A percentile compares a stretch with the other conserved stretches of the same genome.
phyloP scores from a whole-genome alignment of 768 basidiomycete genomes.

The Rossbeevera mucosa region DNA sequence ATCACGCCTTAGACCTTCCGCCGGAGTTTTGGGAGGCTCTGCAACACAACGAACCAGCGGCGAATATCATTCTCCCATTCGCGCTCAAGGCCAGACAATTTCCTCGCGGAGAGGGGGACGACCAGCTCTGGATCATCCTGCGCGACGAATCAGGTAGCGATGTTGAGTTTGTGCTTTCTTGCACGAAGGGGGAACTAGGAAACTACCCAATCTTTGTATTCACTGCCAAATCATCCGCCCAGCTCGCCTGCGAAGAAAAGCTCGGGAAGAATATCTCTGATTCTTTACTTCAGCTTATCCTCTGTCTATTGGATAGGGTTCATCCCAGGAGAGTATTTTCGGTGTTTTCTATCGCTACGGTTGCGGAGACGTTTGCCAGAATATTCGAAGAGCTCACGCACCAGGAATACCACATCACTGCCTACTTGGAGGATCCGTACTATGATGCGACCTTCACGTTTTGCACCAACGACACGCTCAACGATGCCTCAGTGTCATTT shows the following conservation, averaged over 20 bases:
- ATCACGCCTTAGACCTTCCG: slow-evolving; percentile 15
- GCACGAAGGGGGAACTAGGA: slow-evolving; percentile 51
- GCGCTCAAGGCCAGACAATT: slow-evolving; percentile 28
- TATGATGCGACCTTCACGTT: slow-evolving; percentile 58
- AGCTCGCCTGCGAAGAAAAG: slow-evolving; percentile 26
- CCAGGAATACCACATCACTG: slow-evolving; percentile 19
- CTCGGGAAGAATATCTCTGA: slow-evolving; percentile 29
- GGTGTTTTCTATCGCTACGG: slow-evolving; percentile 51
- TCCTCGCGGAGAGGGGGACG: neutral
- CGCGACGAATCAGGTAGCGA: slow-evolving; percentile 9
- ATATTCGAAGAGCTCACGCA: slow-evolving; percentile 39
- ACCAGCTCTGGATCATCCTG: slow-evolving; percentile 33
- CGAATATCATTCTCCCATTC: slow-evolving; percentile 41
- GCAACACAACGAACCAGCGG: slow-evolving; percentile 26
- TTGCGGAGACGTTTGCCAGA: slow-evolving; percentile 43
- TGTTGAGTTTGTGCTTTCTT: slow-evolving; percentile 48
- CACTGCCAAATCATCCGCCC: slow-evolving; percentile 38
- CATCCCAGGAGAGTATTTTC: slow-evolving; percentile 52
- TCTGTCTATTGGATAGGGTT: slow-evolving; percentile 34
- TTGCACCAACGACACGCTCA: slow-evolving; percentile 46
- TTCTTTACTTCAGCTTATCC: slow-evolving; percentile 41
- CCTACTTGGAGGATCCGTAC: slow-evolving; percentile 42
- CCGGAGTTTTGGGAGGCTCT: slow-evolving; percentile 29
- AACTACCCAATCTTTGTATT: slow-evolving; percentile 66
- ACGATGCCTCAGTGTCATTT: slow-evolving; percentile 1